Evolutionary conservation across 176 grass and related monocot genomes (phyloP).

Genomic region (Zoysia japonica): DNA sequence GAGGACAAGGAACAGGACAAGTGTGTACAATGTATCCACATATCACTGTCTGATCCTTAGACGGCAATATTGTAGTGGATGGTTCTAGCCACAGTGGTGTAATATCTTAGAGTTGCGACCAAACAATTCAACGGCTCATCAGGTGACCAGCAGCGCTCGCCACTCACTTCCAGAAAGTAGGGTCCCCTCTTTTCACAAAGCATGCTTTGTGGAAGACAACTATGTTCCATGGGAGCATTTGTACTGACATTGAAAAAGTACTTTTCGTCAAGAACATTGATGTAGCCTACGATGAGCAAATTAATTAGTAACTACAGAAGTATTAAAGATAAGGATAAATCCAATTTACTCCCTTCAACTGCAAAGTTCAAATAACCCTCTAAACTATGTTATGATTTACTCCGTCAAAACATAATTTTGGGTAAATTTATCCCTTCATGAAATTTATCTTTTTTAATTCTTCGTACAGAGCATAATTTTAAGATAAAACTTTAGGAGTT

Average conservation of each 20-base stretch:
- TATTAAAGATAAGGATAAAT: not conserved
- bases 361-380: too few species aligned
- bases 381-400: too few species aligned
- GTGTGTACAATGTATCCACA: slow-evolving; percentile 25
- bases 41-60: slow-evolving; percentile 13
- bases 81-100: not conserved
- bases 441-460: too few species aligned
- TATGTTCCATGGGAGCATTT: not conserved
- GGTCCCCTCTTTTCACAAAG: not conserved
- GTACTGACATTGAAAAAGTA: not conserved
- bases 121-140: slow-evolving; percentile 34
- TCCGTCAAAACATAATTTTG: too few species aligned
- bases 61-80: not conserved
- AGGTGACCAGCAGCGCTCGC: not conserved
- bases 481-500: too few species aligned
- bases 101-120: not conserved
- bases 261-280: not conserved
- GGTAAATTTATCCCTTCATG: too few species aligned
- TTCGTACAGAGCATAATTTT: too few species aligned
- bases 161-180: slow-evolving; percentile 8
- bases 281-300: not conserved
- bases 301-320: not conserved
- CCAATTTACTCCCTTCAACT: too few species aligned
- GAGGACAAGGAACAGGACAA: slow-evolving; percentile 1
- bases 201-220: not conserved